Evolutionary conservation across 2,329 filamentous ascomycete species (phyloP), one percentile per base, ranked within the genome.

Genomic region (Penicillium italicum): DNA sequence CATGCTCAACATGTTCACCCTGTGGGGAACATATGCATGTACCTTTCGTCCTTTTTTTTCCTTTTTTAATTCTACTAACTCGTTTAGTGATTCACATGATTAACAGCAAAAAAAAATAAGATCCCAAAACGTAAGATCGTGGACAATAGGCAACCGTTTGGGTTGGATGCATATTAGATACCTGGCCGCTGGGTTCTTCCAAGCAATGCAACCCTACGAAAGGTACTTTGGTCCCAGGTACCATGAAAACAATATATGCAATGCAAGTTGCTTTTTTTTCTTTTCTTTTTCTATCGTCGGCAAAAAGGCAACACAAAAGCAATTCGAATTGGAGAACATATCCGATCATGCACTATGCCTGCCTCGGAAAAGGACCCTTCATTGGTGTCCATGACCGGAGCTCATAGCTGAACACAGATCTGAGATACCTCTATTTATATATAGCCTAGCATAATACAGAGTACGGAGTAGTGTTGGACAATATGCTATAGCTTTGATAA

Each of bases 281-380:
- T 8, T 28, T 28, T 28, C 26, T 22, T 14, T 24, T 16, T 26
- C 11, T 33, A 14, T 36, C 5, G 38, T 36, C 5, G 38, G 48
- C 45, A 22, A 26, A 44, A 55, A 41, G 46, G 41, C 30, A 55
- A 24, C 18, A 24, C 36, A 46, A 56, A 43, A 47, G 22, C 11
- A 48, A 44, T 38, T 9, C 22, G 28, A 43, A 43, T 20, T 43
- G 53, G 56, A 62, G 50, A 63, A 56, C 50, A 56, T 59, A 42
- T 63, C 57, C 61, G 57, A 54, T 61, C 56, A 55, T 63, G 58
- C 57, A 63, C 52, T 53, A 55, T 57, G 33, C 24, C 22, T 16
- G 36, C 48, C 49, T 46, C 41, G 44, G 34, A 48, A 20, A 20
- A 10, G 10, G 9, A 16, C 22, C 42, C 44, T 34, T 56, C 53